Percentiles rank a stretch among this genome's conserved stretches.
phyloP scores from a whole-genome alignment of 192 early-diverging fungal species.

The Mortierella antarctica region DNA sequence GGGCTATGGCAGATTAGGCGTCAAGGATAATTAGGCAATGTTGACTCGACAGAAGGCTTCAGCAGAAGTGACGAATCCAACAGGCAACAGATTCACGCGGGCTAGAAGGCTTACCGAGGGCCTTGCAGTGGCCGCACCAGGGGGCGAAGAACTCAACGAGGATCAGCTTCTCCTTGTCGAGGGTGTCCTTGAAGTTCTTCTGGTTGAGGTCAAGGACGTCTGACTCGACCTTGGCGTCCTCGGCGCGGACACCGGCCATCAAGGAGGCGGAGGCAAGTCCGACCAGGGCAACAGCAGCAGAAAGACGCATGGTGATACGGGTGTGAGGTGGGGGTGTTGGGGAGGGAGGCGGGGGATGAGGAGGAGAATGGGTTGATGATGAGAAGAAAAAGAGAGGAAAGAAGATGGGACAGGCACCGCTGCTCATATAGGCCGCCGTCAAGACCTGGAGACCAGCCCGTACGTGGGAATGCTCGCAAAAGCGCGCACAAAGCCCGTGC shows the following conservation, averaged over 20 bases:
- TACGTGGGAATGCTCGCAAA: too few relatives aligned
- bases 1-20: constrained; percentile 66
- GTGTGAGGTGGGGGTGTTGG: background rate
- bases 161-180: constrained; percentile 73
- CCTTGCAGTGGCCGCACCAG: constrained; percentile 99
- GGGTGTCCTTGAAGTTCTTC: constrained; percentile 71
- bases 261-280: constrained; percentile 46
- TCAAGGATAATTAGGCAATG: background rate
- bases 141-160: constrained; percentile 97
- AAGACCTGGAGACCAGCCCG: too few relatives aligned
- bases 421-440: too few relatives aligned
- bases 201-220: constrained; percentile 67
- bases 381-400: constrained; percentile 2
- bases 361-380: constrained; percentile 14
- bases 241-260: constrained; percentile 46
- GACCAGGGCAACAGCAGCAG: constrained; percentile 49
- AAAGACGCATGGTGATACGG: constrained; percentile 47
- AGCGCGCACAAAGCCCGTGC: background rate
- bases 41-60: background rate
- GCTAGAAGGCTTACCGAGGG: constrained; percentile 59
- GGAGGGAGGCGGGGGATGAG: constrained; percentile 5
- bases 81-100: background rate
- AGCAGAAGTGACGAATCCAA: background rate
- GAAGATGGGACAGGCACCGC: background rate
- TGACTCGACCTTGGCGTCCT: constrained; percentile 25